Conservation (phyloP, 2,329 filamentous ascomycete species). For the Fusarium palustre region DNA sequence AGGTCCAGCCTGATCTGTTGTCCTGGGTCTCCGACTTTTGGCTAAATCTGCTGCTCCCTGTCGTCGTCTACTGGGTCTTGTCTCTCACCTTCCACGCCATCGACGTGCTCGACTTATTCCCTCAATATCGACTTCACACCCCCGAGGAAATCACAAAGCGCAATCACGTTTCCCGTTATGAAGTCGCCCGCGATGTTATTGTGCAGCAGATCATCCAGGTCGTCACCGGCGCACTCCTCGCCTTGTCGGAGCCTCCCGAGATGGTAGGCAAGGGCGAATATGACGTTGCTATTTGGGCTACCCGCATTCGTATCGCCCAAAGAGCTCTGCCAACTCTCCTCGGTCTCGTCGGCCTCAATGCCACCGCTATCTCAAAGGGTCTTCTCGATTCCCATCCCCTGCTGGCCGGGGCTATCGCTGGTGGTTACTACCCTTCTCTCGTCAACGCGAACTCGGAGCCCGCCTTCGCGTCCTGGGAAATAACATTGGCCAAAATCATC, state of each 20-base stretch:
- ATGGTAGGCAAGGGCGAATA: conserved; percentile 83
- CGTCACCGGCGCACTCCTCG: conserved; percentile 73
- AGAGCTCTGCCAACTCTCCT: conserved; percentile 80
- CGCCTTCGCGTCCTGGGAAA: conserved; percentile 86
- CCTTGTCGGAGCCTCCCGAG: conserved; percentile 78
- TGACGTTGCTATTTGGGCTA: conserved; percentile 91
- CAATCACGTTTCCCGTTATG: conserved; percentile 85
- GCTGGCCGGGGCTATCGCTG: conserved; percentile 79
- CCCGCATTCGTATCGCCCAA: conserved; percentile 81
- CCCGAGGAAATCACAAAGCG: conserved; percentile 89
- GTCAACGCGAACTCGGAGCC: conserved; percentile 72
- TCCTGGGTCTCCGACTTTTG: conserved; percentile 84
- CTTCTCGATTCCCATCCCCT: conserved; percentile 77
- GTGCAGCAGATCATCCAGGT: conserved; percentile 93
- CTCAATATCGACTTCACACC: conserved; percentile 93
- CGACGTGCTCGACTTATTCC: conserved; percentile 86
- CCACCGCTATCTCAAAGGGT: conserved; percentile 78
- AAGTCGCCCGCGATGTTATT: conserved; percentile 91
- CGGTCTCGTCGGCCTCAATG: conserved; percentile 79
- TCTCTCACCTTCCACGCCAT: conserved; percentile 90
- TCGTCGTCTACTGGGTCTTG: conserved; percentile 88
- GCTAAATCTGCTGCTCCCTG: conserved; percentile 78
- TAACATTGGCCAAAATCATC: conserved; percentile 77
- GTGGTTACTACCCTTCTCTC: conserved; percentile 82
- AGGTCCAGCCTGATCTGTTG: conserved; percentile 76